phyloP scores from a whole-genome alignment of 1,284 basidiomycete species.

The Coriolopsis trogii region DNA sequence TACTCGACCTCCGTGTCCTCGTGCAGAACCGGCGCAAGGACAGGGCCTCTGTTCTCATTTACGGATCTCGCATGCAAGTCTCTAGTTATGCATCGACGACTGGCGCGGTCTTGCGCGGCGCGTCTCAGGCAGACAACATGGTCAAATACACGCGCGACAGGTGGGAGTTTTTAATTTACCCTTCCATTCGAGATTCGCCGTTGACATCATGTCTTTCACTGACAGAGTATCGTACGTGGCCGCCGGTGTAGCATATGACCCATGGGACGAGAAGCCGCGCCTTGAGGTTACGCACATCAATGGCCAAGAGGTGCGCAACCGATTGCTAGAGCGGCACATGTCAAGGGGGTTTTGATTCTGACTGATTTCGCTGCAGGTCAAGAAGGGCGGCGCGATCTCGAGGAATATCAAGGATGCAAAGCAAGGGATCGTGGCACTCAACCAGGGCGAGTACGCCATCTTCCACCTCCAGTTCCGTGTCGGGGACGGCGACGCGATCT shows the following conservation, averaged over 20 bases:
- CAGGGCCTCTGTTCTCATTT: conserved; percentile 6
- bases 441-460: conserved; percentile 10
- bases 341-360: not conserved
- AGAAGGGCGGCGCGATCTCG: not conserved
- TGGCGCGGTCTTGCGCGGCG: not conserved
- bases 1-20: conserved; percentile 11
- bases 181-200: not conserved
- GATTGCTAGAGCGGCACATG: not conserved
- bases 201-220: too few species aligned
- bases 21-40: conserved; percentile 21
- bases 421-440: conserved; percentile 5
- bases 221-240: conserved; percentile 3
- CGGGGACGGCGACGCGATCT: conserved; percentile 9
- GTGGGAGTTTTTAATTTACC: too few species aligned
- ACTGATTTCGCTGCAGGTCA: not conserved
- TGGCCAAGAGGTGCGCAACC: conserved; percentile 6
- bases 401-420: conserved; percentile 3
- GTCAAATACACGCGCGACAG: conserved; percentile 4
- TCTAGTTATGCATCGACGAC: conserved; percentile 7
- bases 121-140: conserved; percentile 5
- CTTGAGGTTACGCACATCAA: conserved; percentile 6
- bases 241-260: conserved; percentile 9
- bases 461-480: conserved; percentile 18
- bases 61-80: conserved; percentile 11
- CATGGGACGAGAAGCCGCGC: conserved; percentile 10